These are phyloP conservation scores for Ciborinia camelliae DNA, from an alignment of 2,329 filamentous ascomycete species.

Conservation along the genomic window DNA sequence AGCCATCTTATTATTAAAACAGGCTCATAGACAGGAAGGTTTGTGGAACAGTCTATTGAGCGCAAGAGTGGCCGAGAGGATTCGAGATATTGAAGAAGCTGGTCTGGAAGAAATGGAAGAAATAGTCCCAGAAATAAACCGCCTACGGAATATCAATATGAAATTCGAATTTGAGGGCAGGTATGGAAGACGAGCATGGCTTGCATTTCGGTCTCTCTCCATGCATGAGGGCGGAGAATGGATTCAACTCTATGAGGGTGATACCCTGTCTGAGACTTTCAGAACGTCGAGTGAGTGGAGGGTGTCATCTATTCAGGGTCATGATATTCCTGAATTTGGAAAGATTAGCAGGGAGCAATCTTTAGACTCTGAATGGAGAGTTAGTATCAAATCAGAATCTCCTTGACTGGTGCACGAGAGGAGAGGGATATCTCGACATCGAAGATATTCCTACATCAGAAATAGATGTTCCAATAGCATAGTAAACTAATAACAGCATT, in stretches of 20 bases:
- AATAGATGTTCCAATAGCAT: neutral
- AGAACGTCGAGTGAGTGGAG: neutral
- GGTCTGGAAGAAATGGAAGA: slow-evolving; percentile 3
- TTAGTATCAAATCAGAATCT: neutral
- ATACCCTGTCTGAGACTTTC: neutral
- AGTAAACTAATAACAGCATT: neutral
- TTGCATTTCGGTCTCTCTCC: neutral
- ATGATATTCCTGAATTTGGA: neutral
- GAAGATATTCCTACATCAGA: neutral
- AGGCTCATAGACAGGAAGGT: slow-evolving; percentile 58
- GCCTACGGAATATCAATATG: slow-evolving; percentile 2
- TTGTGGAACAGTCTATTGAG: slow-evolving; percentile 54
- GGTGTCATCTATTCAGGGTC: neutral
- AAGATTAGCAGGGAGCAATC: neutral
- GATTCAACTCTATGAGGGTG: neutral
- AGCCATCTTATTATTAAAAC: slow-evolving; percentile 57
- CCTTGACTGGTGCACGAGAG: neutral
- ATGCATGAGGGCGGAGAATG: slow-evolving; percentile 7
- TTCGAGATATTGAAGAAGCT: slow-evolving; percentile 21
- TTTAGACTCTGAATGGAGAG: neutral
- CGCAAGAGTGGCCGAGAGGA: slow-evolving; percentile 20
- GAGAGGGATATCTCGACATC: neutral
- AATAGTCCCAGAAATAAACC: slow-evolving; percentile 3
- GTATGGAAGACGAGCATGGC: slow-evolving; percentile 11
- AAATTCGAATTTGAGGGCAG: slow-evolving; percentile 9